Conservation (phyloP, 176 grass and related monocot genomes). For the Secale cereale region DNA sequence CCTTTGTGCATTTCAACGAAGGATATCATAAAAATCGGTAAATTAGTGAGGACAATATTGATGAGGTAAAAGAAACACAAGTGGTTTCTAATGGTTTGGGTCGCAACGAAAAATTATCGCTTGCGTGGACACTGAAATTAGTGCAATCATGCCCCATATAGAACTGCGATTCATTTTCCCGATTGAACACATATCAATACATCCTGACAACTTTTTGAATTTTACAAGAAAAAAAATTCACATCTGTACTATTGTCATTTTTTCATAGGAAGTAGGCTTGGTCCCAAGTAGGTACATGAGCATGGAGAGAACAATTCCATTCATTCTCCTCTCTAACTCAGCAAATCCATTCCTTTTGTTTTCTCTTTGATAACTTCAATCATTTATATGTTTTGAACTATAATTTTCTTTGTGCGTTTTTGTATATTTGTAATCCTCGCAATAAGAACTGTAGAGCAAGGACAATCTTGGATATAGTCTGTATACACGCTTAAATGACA, state of each 20-base stretch:
- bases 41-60: background rate
- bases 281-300: background rate
- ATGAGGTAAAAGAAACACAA: background rate
- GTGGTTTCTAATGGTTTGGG: background rate
- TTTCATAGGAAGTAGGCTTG: background rate
- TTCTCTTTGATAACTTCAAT: background rate
- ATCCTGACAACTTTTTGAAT: background rate
- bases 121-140: background rate
- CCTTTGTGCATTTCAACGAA: background rate
- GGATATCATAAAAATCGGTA: background rate
- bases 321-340: background rate
- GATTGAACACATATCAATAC: background rate
- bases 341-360: background rate
- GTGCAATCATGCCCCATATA: background rate
- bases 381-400: background rate
- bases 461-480: background rate
- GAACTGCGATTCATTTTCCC: background rate
- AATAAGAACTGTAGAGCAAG: background rate
- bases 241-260: too few species aligned
- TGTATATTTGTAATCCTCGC: background rate
- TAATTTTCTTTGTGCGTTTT: background rate
- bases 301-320: background rate
- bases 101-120: background rate
- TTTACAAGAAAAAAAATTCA: too few species aligned
- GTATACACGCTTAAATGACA: background rate